Percentiles rank a stretch among this genome's conserved stretches.
These are phyloP conservation scores for Castanospermum australe DNA, from an alignment of 306 rosid genomes.

Conservation along the genomic window DNA sequence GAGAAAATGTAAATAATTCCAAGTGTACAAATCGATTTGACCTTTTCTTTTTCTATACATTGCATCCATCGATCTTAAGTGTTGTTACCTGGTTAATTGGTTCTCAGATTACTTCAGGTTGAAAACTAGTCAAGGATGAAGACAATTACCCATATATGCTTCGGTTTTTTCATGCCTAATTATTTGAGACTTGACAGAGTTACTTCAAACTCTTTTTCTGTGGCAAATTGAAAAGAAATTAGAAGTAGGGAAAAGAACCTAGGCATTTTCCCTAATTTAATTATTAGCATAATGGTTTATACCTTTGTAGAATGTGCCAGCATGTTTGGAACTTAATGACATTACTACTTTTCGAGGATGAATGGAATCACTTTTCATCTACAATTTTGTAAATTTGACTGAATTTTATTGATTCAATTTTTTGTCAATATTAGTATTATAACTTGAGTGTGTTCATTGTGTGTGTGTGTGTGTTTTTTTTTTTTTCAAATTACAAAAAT, in stretches of 20 bases:
- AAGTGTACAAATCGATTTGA: neutral
- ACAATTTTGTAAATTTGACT: neutral
- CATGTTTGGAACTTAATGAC: neutral
- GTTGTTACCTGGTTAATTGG: neutral
- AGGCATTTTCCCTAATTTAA: neutral
- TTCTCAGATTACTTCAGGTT: neutral
- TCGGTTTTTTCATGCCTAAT: neutral
- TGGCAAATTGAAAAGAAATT: neutral
- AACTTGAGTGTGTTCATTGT: too few relatives aligned
- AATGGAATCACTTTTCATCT: neutral
- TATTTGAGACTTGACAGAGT: neutral
- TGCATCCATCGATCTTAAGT: constrained; percentile 13
- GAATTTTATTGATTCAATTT: neutral
- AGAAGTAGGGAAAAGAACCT: neutral
- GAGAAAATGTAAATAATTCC: neutral
- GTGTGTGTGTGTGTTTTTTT: too few relatives aligned
- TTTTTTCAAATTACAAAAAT: too few relatives aligned
- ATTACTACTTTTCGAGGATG: neutral
- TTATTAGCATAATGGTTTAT: neutral
- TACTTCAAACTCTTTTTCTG: neutral
- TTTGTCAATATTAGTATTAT: neutral
- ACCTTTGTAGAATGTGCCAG: neutral
- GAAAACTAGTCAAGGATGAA: neutral
- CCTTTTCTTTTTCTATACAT: neutral
- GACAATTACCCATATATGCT: neutral